Percentiles rank a stretch among this genome's conserved stretches.
phyloP scores from a whole-genome alignment of 176 grass and related monocot species.

The Poa pratensis region DNA sequence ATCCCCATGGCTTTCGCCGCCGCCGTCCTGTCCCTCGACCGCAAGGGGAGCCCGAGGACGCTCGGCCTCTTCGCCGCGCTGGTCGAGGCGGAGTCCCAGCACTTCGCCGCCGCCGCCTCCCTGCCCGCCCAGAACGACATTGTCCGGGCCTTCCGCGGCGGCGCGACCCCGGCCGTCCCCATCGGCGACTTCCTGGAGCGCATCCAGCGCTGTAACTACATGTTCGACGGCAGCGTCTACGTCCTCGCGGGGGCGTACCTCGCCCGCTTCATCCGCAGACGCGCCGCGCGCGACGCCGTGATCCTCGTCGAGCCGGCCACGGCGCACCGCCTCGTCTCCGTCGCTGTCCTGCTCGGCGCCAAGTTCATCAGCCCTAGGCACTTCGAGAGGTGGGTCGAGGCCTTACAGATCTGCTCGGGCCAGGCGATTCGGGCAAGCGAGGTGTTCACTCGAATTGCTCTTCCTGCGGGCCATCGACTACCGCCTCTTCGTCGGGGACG shows the following conservation, averaged over 20 bases:
- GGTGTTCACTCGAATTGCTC: neutral
- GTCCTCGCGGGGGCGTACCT: conserved; percentile 17
- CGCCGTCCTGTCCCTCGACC: neutral
- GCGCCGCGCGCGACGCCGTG: neutral
- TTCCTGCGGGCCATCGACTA: conserved; percentile 10
- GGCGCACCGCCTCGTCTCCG: conserved; percentile 2
- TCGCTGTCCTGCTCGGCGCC: neutral
- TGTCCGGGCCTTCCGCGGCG: neutral
- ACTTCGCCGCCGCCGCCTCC: neutral
- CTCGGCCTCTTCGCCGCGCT: neutral
- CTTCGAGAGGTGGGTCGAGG: neutral
- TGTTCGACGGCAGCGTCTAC: neutral
- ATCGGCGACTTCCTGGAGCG: neutral
- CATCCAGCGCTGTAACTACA: neutral
- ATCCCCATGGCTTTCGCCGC: neutral
- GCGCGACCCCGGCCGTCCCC: neutral
- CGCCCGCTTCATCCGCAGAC: neutral
- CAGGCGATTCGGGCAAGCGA: neutral
- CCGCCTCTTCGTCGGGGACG: neutral
- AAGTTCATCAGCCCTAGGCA: neutral
- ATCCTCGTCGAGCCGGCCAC: conserved; percentile 16
- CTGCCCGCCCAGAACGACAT: neutral
- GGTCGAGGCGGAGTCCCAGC: neutral
- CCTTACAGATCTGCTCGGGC: neutral
- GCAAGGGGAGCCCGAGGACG: neutral